These are phyloP conservation scores for Xylaria multiplex DNA, from an alignment of 2,329 filamentous ascomycete species.

Conservation along the genomic window DNA sequence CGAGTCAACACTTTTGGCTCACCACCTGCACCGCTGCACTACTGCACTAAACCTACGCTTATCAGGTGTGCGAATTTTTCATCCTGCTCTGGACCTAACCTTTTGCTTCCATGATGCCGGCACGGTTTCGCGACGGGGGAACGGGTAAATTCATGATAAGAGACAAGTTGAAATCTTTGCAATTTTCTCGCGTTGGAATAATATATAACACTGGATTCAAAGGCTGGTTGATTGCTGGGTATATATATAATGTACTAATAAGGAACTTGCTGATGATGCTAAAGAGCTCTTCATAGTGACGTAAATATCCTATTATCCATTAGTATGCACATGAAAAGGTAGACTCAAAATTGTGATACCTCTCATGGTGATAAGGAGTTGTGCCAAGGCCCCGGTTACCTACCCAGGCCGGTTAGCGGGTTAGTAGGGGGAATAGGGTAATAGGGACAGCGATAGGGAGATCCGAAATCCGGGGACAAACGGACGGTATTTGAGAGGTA, in stretches of 20 bases:
- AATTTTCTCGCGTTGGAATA: not conserved
- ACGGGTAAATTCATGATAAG: not conserved
- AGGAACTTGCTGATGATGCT: not conserved
- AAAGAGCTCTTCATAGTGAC: not conserved
- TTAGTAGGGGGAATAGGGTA: no score
- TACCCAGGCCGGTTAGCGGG: no score
- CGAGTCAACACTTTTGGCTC: conserved; percentile 44
- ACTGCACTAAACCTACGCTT: not conserved
- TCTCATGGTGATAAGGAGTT: no score
- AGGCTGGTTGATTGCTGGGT: not conserved
- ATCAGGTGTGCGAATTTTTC: conserved; percentile 10
- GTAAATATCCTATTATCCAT: not conserved
- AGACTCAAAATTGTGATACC: no score
- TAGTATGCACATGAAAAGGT: no score
- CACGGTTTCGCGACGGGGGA: not conserved
- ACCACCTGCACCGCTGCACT: no score
- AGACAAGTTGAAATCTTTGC: not conserved
- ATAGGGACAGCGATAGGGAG: no score
- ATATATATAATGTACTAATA: not conserved
- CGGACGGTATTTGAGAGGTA: no score
- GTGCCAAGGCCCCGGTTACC: no score
- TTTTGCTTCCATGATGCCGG: not conserved
- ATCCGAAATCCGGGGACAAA: no score
- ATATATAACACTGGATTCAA: not conserved
- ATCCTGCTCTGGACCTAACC: not conserved